A percentile compares a stretch with the other conserved stretches of the same genome.
Evolutionary conservation across 768 basidiomycete species (phyloP).

Genomic region (Hericium coralloides): DNA sequence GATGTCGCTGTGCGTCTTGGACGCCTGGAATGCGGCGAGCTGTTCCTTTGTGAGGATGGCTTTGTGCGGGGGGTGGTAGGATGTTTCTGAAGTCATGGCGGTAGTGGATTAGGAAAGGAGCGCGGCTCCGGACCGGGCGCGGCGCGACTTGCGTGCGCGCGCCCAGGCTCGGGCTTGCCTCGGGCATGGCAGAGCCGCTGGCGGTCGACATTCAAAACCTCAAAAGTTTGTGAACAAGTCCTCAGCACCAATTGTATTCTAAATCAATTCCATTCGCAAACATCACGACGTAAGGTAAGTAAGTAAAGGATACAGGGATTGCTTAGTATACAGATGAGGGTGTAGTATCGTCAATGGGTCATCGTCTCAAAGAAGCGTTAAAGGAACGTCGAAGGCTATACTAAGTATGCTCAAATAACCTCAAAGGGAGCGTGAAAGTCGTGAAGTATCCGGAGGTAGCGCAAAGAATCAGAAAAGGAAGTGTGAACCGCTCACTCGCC

Average conservation of each 20-base stretch:
- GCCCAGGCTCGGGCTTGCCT: no score
- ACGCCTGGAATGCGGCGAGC: slow-evolving; percentile 73
- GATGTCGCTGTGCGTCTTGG: slow-evolving; percentile 59
- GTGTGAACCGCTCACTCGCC: slow-evolving; percentile 6
- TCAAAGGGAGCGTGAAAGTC: background rate
- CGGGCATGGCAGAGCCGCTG: no score
- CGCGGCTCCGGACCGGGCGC: no score
- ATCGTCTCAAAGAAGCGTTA: background rate
- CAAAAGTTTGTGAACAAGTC: no score
- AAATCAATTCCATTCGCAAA: no score
- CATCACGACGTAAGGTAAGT: background rate
- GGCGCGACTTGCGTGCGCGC: no score
- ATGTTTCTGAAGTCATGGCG: no score
- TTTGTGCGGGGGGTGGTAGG: slow-evolving; percentile 30
- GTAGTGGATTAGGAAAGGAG: no score
- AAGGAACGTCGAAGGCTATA: background rate
- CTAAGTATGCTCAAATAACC: background rate
- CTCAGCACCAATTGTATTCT: no score
- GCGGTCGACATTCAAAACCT: no score
- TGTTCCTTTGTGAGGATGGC: slow-evolving; percentile 70
- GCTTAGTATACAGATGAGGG: background rate
- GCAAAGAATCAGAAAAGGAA: background rate
- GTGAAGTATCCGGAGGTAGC: background rate
- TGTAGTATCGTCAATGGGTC: background rate
- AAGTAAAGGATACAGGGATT: background rate